These are phyloP conservation scores for Nitzschia inconspicua DNA, from an alignment of 108 stramenopile genomes.

Conservation along the genomic window DNA sequence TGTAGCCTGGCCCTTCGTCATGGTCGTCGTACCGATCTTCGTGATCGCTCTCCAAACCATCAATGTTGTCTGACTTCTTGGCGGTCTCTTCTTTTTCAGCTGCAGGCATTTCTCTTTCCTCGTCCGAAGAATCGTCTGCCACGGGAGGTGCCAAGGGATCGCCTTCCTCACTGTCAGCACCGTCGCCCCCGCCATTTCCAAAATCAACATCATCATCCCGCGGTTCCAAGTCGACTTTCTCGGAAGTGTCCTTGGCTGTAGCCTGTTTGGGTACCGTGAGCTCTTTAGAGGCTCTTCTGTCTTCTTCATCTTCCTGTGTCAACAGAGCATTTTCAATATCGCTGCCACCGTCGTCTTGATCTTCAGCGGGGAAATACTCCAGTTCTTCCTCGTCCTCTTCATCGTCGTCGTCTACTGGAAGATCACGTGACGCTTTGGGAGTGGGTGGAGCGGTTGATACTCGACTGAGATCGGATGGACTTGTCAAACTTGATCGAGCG, in stretches of 20 bases:
- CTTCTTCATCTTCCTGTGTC: constrained; percentile 3
- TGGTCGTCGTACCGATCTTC: constrained; percentile 30
- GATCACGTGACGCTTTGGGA: constrained; percentile 2
- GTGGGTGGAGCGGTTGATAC: constrained; percentile 41
- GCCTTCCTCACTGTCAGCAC: constrained; percentile 31
- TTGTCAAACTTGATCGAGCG: constrained; percentile 13
- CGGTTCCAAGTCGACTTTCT: neutral
- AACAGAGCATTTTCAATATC: constrained; percentile 1
- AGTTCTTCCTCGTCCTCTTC: too few relatives aligned
- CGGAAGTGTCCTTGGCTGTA: constrained; percentile 2
- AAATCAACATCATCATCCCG: constrained; percentile 13
- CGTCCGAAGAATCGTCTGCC: constrained; percentile 18
- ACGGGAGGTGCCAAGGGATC: constrained; percentile 26
- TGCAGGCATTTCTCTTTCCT: constrained; percentile 8
- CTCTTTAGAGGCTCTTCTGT: neutral
- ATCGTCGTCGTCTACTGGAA: neutral
- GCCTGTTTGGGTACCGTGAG: constrained; percentile 4
- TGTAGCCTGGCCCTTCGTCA: constrained; percentile 26
- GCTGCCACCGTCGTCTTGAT: neutral
- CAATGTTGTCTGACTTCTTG: constrained; percentile 1
- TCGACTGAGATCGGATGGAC: constrained; percentile 42
- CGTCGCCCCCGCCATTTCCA: constrained; percentile 3
- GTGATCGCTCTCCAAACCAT: constrained; percentile 18
- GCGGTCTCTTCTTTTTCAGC: constrained; percentile 3
- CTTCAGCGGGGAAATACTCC: too few relatives aligned